phyloP scores from a whole-genome alignment of 2,329 filamentous ascomycete species.

The Microdochium paspali region DNA sequence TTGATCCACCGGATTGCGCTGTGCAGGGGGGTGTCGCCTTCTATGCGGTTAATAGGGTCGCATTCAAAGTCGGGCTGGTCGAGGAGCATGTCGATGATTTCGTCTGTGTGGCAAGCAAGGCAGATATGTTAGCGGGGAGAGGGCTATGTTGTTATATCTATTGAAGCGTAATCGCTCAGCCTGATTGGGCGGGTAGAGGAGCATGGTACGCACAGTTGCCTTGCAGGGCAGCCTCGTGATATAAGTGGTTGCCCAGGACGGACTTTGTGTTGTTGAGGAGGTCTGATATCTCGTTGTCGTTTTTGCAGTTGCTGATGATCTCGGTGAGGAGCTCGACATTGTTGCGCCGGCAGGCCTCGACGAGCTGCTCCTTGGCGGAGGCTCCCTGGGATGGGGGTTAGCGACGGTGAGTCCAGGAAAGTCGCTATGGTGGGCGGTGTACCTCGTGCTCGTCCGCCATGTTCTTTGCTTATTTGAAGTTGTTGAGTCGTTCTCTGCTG shows the following conservation, averaged over 20 bases:
- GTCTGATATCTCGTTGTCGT: slow-evolving; percentile 56
- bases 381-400: slow-evolving; percentile 55
- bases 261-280: slow-evolving; percentile 83
- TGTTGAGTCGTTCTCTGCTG: too few relatives aligned
- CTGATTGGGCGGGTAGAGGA: background rate
- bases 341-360: slow-evolving; percentile 90
- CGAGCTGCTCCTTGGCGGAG: slow-evolving; percentile 71
- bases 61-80: slow-evolving; percentile 81
- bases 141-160: background rate
- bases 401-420: background rate
- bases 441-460: slow-evolving; percentile 25
- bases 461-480: background rate
- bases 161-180: too few relatives aligned
- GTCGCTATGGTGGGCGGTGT: background rate
- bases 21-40: slow-evolving; percentile 74
- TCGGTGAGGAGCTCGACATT: slow-evolving; percentile 78
- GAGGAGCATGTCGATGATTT: slow-evolving; percentile 72
- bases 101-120: slow-evolving; percentile 38
- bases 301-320: slow-evolving; percentile 53
- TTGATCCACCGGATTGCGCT: slow-evolving; percentile 71
- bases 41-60: slow-evolving; percentile 62
- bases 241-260: slow-evolving; percentile 76
- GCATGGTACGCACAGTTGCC: slow-evolving; percentile 63
- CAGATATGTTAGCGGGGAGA: background rate
- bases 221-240: slow-evolving; percentile 79